phyloP scores from a whole-genome alignment of 177 flowering plant genomes.

The Telopea speciosissima region DNA sequence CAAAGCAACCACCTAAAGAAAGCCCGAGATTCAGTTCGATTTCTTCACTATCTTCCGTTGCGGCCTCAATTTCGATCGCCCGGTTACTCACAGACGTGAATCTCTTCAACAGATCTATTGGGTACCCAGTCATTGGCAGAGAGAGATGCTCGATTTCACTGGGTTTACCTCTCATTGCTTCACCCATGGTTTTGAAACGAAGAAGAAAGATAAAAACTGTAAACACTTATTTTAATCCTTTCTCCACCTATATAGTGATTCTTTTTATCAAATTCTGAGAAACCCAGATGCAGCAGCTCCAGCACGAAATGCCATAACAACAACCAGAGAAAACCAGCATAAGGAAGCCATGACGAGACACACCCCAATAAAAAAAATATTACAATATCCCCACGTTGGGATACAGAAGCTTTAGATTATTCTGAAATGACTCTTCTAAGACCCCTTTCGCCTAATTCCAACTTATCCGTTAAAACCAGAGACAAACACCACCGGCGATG shows the following conservation, averaged over 20 bases:
- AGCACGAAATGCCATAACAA: constrained; percentile 2
- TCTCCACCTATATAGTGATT: not conserved
- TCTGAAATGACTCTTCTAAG: not conserved
- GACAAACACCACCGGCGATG: not conserved
- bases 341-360: not conserved
- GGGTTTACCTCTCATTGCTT: constrained; percentile 12
- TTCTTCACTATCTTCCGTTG: constrained; percentile 28
- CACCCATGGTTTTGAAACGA: constrained; percentile 13
- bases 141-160: constrained; percentile 31
- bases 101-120: constrained; percentile 67
- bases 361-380: not conserved
- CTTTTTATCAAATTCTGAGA: constrained; percentile 15
- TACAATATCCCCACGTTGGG: no score
- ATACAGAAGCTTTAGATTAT: no score
- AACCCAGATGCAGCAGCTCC: constrained; percentile 11
- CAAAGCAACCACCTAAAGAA: constrained; percentile 83
- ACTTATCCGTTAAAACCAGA: not conserved
- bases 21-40: constrained; percentile 80
- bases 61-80: not conserved
- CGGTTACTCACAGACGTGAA: constrained; percentile 27
- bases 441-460: not conserved
- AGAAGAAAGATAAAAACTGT: not conserved
- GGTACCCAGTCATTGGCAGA: constrained; percentile 28
- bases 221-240: constrained; percentile 1
- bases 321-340: not conserved